Base-by-base conservation (phyloP, 257 asterid species). In the Nicotiana sylvestris region DNA sequence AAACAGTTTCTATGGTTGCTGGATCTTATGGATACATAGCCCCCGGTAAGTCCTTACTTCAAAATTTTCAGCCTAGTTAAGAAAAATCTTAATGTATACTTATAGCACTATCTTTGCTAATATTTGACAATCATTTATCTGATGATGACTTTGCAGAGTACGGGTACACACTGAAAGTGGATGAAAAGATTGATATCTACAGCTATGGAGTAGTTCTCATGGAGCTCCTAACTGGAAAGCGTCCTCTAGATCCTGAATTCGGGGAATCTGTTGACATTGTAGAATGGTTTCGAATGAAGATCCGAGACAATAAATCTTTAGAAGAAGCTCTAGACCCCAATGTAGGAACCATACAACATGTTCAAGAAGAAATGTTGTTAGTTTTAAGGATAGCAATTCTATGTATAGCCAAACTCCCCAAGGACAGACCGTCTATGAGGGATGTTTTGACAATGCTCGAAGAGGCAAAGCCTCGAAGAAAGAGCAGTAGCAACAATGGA, bases 11-110 rank as follows among this genome's bases (percentile, higher is more conserved):
- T n/a, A 88, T 88, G 90, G 92, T 92, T 61, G 97, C 95, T 4
- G 97, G 97, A 84, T 91, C 95, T 29, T 92, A 92, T 56, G 97
- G 97, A 66, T 92, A 92, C 81, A 92, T 92, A 39, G 95, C 97
- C 84, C 97, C 97, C 21, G 97, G 97, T 92, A 64, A 89, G 62
- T 49, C 25, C 43, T 27, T 51, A 5, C 49, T 16, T 0, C 51
- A 66, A 51, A 16, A 0, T 29, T 51, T 6, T 25, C 6, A 32
- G 53, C 18, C 58, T 43, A 8, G 91, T 84, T 49, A 3, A 67
- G 35, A 56, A n/a, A 17, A 62, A n/a, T 69, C 18, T 69, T 78
- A 21, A 39, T 81, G 9, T 46, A 12, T 6, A 25, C 68, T 55
- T 9, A 30, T 70, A 4, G 13, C 30, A 2, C 61, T 9, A 57